Evolutionary conservation across 2,329 filamentous ascomycete genomes (phyloP).

Genomic region (Karstenula rhodostoma): DNA sequence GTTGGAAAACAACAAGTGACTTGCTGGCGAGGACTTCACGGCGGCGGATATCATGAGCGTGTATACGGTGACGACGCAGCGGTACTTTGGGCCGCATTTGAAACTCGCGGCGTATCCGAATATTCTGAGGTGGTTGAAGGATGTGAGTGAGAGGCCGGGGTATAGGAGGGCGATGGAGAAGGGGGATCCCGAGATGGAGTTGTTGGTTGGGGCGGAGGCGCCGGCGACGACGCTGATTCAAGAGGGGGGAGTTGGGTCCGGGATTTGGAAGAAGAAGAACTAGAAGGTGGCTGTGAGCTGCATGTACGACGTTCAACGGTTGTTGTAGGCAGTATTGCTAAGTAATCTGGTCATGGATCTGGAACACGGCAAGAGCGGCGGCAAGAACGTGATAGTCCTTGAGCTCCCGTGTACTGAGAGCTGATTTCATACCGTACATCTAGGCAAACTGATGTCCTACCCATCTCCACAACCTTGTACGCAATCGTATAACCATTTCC

Average conservation of each 20-base stretch:
- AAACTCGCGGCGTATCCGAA: slow-evolving; percentile 27
- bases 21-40: slow-evolving; percentile 68
- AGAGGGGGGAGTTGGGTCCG: slow-evolving; percentile 23
- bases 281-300: too few species aligned
- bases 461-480: too few species aligned
- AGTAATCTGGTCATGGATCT: too few species aligned
- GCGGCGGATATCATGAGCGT: slow-evolving; percentile 71
- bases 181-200: slow-evolving; percentile 58
- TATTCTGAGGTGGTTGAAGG: slow-evolving; percentile 27
- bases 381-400: too few species aligned
- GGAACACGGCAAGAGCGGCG: too few species aligned
- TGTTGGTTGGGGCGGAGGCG: slow-evolving; percentile 25
- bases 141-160: slow-evolving; percentile 26
- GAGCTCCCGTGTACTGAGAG: too few species aligned
- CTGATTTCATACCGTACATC: too few species aligned
- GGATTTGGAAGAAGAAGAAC: slow-evolving; percentile 28
- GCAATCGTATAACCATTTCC: too few species aligned
- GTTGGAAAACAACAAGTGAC: slow-evolving; percentile 58
- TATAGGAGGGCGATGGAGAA: slow-evolving; percentile 59
- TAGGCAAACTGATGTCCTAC: too few species aligned
- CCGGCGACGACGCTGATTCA: slow-evolving; percentile 25
- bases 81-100: slow-evolving; percentile 54
- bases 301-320: too few species aligned
- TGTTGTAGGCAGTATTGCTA: too few species aligned
- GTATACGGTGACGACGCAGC: slow-evolving; percentile 67